Conservation (phyloP, 139 green algal genomes). For the Eudorina sp. region DNA sequence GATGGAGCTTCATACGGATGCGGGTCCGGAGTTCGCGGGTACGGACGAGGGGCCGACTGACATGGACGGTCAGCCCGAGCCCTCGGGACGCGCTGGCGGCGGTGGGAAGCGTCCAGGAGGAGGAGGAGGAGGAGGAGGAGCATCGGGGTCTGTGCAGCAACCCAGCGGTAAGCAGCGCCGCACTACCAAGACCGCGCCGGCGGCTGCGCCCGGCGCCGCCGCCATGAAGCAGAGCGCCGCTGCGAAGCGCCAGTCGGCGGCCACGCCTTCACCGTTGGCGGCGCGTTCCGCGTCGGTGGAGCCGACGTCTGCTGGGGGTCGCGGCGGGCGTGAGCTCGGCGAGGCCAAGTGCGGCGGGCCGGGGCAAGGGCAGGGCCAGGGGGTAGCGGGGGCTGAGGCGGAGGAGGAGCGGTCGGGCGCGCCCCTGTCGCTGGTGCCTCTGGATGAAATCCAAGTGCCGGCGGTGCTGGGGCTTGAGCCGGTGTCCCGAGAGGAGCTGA, state of each 20-base stretch:
- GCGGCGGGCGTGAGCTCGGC: too few relatives aligned
- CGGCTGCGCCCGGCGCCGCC: too few relatives aligned
- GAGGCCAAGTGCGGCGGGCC: too few relatives aligned
- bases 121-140: too few relatives aligned
- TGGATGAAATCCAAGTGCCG: neutral
- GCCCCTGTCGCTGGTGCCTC: neutral
- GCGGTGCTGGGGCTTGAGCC: neutral
- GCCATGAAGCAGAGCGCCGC: constrained; percentile 6
- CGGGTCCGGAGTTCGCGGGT: neutral
- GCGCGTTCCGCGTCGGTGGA: neutral
- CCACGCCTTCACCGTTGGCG: neutral
- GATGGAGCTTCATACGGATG: neutral
- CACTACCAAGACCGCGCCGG: too few relatives aligned
- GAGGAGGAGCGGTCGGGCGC: neutral
- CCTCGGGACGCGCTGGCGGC: neutral
- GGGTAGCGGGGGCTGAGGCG: too few relatives aligned
- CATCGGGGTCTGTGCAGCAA: too few relatives aligned
- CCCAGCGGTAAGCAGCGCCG: too few relatives aligned
- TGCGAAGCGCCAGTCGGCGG: neutral
- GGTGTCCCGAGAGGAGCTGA: constrained; percentile 27
- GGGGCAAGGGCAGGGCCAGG: too few relatives aligned
- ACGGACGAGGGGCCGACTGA: neutral
- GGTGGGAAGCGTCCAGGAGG: neutral
- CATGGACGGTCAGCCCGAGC: neutral
- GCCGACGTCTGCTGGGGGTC: neutral